Percentiles rank a stretch among this genome's conserved stretches.
Evolutionary conservation across 495 filamentous ascomycete genomes (phyloP).

Genomic region (Trichodelitschia bisporula): DNA sequence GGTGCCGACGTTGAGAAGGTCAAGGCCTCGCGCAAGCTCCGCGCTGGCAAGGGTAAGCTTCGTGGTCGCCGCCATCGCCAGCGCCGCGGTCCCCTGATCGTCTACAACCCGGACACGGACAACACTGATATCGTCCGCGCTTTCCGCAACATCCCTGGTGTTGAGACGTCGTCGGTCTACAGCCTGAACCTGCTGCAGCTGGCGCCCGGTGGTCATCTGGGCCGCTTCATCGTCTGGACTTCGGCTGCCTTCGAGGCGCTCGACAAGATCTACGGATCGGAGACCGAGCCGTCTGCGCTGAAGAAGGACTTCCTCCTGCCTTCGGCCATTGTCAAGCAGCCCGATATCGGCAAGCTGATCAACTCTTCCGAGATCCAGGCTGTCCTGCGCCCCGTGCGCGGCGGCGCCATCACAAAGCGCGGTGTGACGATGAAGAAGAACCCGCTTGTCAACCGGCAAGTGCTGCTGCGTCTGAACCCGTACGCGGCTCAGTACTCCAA

Average conservation of each 20-base stretch:
- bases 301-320: constrained; percentile 98
- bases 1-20: constrained; percentile 82
- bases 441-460: constrained; percentile 92
- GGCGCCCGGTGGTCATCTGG: constrained; percentile 93
- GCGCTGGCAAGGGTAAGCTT: constrained; percentile 95
- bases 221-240: constrained; percentile 97
- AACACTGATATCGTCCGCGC: constrained; percentile 75
- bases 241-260: constrained; percentile 89
- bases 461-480: constrained; percentile 89
- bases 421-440: constrained; percentile 94
- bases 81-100: constrained; percentile 85
- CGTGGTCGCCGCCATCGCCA: constrained; percentile 85
- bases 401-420: constrained; percentile 76
- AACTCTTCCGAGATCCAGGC: constrained; percentile 96
- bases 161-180: constrained; percentile 89
- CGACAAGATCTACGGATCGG: constrained; percentile 85
- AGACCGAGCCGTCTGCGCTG: constrained; percentile 54
- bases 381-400: constrained; percentile 71
- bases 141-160: constrained; percentile 96
- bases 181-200: constrained; percentile 96
- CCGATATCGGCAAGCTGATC: constrained; percentile 88
- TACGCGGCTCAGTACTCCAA: constrained; percentile 74
- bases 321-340: constrained; percentile 63
- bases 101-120: constrained; percentile 85
- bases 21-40: constrained; percentile 75